phyloP scores from a whole-genome alignment of 75 land plant genomes.

The Pinus albicaulis region DNA sequence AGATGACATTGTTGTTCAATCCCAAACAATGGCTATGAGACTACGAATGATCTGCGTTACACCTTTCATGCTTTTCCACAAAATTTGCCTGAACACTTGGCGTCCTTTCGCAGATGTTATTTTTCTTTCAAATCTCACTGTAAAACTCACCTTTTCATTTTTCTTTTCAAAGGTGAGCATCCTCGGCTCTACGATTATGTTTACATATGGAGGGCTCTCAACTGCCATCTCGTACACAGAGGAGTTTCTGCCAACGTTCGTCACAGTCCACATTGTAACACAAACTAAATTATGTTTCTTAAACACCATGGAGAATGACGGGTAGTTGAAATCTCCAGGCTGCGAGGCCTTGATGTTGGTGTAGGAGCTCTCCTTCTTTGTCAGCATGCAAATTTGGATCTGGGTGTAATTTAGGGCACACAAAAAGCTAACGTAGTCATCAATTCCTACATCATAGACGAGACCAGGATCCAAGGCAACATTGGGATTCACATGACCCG shows the following conservation, averaged over 20 bases:
- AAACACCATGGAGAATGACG: too few relatives aligned
- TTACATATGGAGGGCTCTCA: neutral
- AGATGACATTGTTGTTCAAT: neutral
- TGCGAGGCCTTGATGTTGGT: too few relatives aligned
- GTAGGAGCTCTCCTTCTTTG: too few relatives aligned
- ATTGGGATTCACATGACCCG: conserved; percentile 60
- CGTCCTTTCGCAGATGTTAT: too few relatives aligned
- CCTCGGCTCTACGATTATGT: neutral
- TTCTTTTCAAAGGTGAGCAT: neutral
- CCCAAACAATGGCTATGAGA: conserved; percentile 47
- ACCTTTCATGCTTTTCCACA: conserved; percentile 44
- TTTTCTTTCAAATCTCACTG: neutral
- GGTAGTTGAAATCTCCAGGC: too few relatives aligned
- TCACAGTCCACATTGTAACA: too few relatives aligned
- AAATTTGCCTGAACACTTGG: conserved; percentile 35
- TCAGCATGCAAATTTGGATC: too few relatives aligned
- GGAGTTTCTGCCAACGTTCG: too few relatives aligned
- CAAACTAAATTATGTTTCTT: too few relatives aligned
- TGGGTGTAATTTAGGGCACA: conserved; percentile 30
- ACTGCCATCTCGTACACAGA: neutral
- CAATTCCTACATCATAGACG: conserved; percentile 38
- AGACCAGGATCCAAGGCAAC: conserved; percentile 47
- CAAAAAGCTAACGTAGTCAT: conserved; percentile 41
- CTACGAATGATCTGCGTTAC: conserved; percentile 62
- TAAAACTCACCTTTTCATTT: neutral